These are phyloP conservation scores for Plantago major DNA, from an alignment of 257 asterid genomes.

Conservation along the genomic window DNA sequence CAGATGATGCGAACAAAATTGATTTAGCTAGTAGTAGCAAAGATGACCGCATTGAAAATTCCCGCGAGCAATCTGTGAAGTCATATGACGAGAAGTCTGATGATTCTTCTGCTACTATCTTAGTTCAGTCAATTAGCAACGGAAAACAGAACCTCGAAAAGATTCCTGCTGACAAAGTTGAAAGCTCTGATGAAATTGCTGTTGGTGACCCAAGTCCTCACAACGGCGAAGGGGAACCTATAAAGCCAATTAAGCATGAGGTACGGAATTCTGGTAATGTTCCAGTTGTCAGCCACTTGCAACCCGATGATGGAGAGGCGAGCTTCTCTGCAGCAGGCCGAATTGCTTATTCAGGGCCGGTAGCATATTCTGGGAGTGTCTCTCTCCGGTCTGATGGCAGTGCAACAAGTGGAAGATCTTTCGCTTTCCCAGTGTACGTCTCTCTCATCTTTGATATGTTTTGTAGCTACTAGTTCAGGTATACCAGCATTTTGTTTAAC, in stretches of 20 bases:
- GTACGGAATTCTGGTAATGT: conserved; percentile 16
- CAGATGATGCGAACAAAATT: conserved; percentile 15
- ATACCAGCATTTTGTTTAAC: not conserved
- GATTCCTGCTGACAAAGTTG: conserved; percentile 1
- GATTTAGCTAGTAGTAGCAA: conserved; percentile 14
- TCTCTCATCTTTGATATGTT: not conserved
- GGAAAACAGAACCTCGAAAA: conserved; percentile 10
- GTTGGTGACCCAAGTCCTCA: conserved; percentile 8
- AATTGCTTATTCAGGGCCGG: conserved; percentile 60
- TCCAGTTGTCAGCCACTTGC: conserved; percentile 26
- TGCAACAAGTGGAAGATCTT: conserved; percentile 76
- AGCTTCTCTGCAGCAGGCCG: conserved; percentile 65
- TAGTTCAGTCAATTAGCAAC: conserved; percentile 12
- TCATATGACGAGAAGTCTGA: conserved; percentile 16
- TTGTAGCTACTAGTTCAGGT: not conserved
- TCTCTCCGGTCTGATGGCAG: conserved; percentile 93
- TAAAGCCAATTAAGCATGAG: conserved; percentile 19
- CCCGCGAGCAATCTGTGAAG: conserved; percentile 15
- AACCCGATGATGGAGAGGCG: conserved; percentile 55
- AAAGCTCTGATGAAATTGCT: conserved; percentile 11
- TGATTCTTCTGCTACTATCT: conserved; percentile 15
- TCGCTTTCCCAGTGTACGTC: conserved; percentile 85
- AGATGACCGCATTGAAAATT: conserved; percentile 16
- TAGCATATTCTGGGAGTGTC: conserved; percentile 60
- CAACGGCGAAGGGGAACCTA: conserved; percentile 16